Percentiles rank a stretch among this genome's conserved stretches.
phyloP scores from a whole-genome alignment of 345 rosid genomes.

The Eutrema japonicum region DNA sequence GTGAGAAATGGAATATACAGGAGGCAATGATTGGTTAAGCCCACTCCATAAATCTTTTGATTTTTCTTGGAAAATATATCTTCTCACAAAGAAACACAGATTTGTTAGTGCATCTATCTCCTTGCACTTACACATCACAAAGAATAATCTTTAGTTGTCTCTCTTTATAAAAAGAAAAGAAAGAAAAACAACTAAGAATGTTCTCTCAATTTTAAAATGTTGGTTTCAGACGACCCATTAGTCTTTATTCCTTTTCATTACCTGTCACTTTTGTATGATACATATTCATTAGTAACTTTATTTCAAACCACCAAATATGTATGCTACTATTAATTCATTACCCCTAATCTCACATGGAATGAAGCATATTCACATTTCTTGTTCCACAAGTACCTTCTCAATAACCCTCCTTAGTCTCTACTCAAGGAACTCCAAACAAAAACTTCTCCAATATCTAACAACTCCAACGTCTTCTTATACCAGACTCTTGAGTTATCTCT shows the following conservation, averaged over 20 bases:
- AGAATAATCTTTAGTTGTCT: slow-evolving; percentile 42
- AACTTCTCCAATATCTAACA: slow-evolving; percentile 20
- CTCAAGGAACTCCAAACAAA: slow-evolving; percentile 43
- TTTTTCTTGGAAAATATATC: slow-evolving; percentile 31
- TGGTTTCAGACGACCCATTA: slow-evolving; percentile 36
- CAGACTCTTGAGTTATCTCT: slow-evolving; percentile 23
- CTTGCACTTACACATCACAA: slow-evolving; percentile 39
- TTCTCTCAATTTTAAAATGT: slow-evolving; percentile 37
- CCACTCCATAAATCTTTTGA: slow-evolving; percentile 20
- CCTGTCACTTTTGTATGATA: slow-evolving; percentile 42
- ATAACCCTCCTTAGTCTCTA: slow-evolving; percentile 44
- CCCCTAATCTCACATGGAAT: slow-evolving; percentile 37
- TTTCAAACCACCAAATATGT: slow-evolving; percentile 5
- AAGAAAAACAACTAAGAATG: slow-evolving; percentile 43
- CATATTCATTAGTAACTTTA: slow-evolving; percentile 3
- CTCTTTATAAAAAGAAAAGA: slow-evolving; percentile 47
- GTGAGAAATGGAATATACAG: slow-evolving; percentile 22
- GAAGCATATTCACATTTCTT: slow-evolving; percentile 45
- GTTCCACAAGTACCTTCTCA: slow-evolving; percentile 41
- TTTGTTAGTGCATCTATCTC: slow-evolving; percentile 36
- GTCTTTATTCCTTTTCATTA: slow-evolving; percentile 36
- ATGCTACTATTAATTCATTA: slow-evolving; percentile 33
- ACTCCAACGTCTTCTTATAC: slow-evolving; percentile 24
- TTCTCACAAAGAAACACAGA: slow-evolving; percentile 41
- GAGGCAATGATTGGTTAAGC: slow-evolving; percentile 37